A percentile compares a stretch with the other conserved stretches of the same genome.
Evolutionary conservation across 2,329 filamentous ascomycete genomes (phyloP).

Genomic region (Claviceps monticola): DNA sequence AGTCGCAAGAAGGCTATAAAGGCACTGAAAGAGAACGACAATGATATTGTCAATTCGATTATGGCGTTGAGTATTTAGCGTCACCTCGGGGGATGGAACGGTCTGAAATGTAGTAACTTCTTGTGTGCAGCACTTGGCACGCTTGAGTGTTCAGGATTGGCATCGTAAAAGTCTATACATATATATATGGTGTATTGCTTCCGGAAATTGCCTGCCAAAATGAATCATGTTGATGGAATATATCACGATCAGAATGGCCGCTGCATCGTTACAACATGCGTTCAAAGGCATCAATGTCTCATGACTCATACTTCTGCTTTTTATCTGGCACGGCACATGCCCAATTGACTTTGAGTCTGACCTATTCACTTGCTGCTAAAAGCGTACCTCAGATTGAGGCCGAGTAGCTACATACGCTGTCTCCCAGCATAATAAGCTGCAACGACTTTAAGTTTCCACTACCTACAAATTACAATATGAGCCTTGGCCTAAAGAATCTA

Average conservation of each 20-base stretch:
- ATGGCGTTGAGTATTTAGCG: conserved; percentile 83
- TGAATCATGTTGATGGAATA: neutral
- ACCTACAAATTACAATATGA: no score
- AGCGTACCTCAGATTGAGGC: neutral
- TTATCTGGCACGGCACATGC: neutral
- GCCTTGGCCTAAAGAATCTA: neutral
- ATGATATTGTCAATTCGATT: conserved; percentile 99
- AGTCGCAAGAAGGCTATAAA: conserved; percentile 98
- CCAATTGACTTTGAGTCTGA: neutral
- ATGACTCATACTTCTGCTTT: neutral
- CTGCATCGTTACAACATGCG: neutral
- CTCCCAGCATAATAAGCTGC: neutral
- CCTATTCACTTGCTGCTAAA: neutral
- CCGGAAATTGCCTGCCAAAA: neutral
- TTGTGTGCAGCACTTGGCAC: conserved; percentile 11
- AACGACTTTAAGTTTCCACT: no score
- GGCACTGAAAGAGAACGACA: conserved; percentile 97
- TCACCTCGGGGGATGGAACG: conserved; percentile 2
- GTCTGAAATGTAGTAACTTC: conserved; percentile 1
- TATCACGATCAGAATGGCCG: neutral
- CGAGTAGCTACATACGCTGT: neutral
- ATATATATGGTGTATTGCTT: conserved; percentile 5
- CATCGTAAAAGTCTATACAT: conserved; percentile 16
- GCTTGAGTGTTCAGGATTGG: conserved; percentile 12
- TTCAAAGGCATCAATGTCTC: neutral